Conservation (phyloP, 306 rosid species). For the Abrus pulchellus region DNA sequence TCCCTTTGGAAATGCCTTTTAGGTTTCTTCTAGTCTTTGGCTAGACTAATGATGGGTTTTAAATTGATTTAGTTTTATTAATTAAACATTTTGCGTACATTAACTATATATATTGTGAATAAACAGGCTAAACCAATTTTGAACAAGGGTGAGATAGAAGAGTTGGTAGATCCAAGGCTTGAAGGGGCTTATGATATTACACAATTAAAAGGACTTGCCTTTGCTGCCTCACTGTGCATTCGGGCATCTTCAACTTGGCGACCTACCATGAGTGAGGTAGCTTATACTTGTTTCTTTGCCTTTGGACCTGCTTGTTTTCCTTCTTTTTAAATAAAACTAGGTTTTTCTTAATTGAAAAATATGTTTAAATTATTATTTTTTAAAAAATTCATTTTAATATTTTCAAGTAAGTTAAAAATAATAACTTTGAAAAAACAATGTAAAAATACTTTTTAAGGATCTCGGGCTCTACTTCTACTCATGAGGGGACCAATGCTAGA, state of each 20-base stretch:
- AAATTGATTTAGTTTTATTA: conserved; percentile 24
- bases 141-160: conserved; percentile 74
- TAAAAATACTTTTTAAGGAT: not conserved
- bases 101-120: conserved; percentile 29
- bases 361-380: not conserved
- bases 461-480: conserved; percentile 26
- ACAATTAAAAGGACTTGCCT: conserved; percentile 69
- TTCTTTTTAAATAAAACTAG: not conserved
- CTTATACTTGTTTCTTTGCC: not conserved
- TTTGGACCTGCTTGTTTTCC: not conserved
- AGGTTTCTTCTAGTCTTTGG: conserved; percentile 43
- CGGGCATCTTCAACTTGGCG: conserved; percentile 83
- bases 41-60: conserved; percentile 20
- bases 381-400: not conserved
- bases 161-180: conserved; percentile 85
- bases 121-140: conserved; percentile 88
- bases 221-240: conserved; percentile 88
- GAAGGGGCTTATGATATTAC: conserved; percentile 72
- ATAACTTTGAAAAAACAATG: not conserved
- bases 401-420: not conserved
- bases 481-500: not conserved
- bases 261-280: conserved; percentile 88
- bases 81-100: not conserved
- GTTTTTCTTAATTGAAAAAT: not conserved
- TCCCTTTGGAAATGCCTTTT: conserved; percentile 19